phyloP scores from a whole-genome alignment of 2,329 filamentous ascomycete species.

The Pseudogymnoascus sp. region DNA sequence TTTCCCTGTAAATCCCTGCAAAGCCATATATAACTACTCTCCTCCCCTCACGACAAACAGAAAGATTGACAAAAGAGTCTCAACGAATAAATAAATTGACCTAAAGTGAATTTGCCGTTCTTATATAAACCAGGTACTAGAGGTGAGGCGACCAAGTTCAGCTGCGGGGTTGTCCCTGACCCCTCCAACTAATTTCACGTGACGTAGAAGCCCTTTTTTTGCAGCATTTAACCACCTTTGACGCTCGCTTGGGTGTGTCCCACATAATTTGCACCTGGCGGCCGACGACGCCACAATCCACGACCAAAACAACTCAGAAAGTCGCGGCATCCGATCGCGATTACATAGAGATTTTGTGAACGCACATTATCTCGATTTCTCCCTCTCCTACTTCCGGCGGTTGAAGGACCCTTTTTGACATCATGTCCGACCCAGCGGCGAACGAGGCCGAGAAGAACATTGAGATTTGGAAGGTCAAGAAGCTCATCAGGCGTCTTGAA shows the following conservation, averaged over 20 bases:
- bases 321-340: slow-evolving; percentile 6
- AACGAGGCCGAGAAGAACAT: slow-evolving; percentile 98
- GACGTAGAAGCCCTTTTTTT: slow-evolving; percentile 4
- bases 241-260: background rate
- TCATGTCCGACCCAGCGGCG: slow-evolving; percentile 77
- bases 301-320: slow-evolving; percentile 2
- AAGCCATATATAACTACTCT: background rate
- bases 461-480: slow-evolving; percentile 96
- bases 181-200: slow-evolving; percentile 4
- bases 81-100: background rate
- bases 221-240: slow-evolving; percentile 7
- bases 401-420: slow-evolving; percentile 31
- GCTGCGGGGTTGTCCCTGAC: slow-evolving; percentile 6
- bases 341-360: slow-evolving; percentile 4
- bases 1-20: slow-evolving; percentile 1
- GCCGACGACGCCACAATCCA: slow-evolving; percentile 6
- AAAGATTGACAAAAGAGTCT: background rate
- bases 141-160: background rate
- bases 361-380: slow-evolving; percentile 1
- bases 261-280: slow-evolving; percentile 4
- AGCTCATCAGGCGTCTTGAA: slow-evolving; percentile 97
- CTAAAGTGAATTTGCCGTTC: background rate
- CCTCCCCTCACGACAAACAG: background rate
- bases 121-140: background rate
- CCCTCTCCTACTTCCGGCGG: background rate